Conservation (phyloP, 176 grass and related monocot genomes). For the Aegilops bicornis region DNA sequence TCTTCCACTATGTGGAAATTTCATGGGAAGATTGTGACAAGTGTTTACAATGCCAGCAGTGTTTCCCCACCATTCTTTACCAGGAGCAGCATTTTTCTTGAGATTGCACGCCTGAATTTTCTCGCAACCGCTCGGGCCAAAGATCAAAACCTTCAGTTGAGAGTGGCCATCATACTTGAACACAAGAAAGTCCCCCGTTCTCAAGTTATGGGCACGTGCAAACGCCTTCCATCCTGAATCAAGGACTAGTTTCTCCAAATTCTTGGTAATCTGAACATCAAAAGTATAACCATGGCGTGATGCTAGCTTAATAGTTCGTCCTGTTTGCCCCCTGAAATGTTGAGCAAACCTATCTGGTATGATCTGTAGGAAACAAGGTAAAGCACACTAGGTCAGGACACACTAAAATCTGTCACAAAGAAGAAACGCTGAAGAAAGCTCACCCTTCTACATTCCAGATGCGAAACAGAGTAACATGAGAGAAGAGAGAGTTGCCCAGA, state of each 20-base stretch:
- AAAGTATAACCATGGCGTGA: constrained; percentile 12
- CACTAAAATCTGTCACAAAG: no score
- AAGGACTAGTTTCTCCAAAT: constrained; percentile 1
- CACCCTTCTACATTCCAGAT: no score
- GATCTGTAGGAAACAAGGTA: neutral
- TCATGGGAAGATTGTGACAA: neutral
- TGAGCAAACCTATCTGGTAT: constrained; percentile 46
- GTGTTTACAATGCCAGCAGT: neutral
- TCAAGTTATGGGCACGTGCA: constrained; percentile 31
- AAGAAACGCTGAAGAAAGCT: no score
- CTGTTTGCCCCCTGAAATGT: constrained; percentile 6
- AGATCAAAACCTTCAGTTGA: constrained; percentile 34
- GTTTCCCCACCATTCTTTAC: neutral
- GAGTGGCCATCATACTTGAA: constrained; percentile 38
- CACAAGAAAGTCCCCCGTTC: constrained; percentile 37
- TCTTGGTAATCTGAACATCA: constrained; percentile 11
- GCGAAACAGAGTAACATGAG: no score
- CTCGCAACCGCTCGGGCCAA: constrained; percentile 36
- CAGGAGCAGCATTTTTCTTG: neutral
- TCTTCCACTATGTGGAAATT: neutral
- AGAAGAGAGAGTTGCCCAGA: no score
- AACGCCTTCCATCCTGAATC: constrained; percentile 38
- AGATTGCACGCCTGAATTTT: neutral
- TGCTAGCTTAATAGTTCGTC: constrained; percentile 27
- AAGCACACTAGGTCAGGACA: neutral